Evolutionary conservation across 305 asterid species (phyloP), one percentile per base, ranked within the genome.

Genomic region (Plantago coronopus): DNA sequence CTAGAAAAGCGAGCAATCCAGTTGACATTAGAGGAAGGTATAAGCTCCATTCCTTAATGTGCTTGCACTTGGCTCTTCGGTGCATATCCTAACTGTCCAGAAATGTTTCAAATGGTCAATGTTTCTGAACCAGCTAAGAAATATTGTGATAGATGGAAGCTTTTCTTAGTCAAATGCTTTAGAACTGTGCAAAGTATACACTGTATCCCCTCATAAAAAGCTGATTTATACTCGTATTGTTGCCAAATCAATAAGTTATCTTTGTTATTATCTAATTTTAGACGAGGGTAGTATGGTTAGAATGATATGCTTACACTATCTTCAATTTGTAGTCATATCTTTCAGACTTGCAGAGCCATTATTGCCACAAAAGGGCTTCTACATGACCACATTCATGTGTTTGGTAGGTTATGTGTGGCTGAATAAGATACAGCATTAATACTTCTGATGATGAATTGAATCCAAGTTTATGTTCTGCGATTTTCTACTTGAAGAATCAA

Each of bases 1-100:
- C 69, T 88, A 78, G 98, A 91, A 85, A 83, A 71, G 64, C 78
- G 91, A 74, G 79, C 88, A 54, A 81, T 79, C 72, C 85, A 81
- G 72, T 80, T 85, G 79, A 59, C 79, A 50, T 49, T 81, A 25
- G 96, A 86, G 46, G 97, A 91, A 80, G 88, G 98, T 91, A 81
- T 51, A 12, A 19, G 68, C 17, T 29, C 16, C 54, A 37, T 19
- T 27, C 46, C 43, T 67, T 56, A 0, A 48, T 31, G 50, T 57
- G 7, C 21, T 70, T 27, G 50, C 38, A 25, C 43, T 40, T 64
- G 62, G 29, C 68, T 47, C 25, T 17, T 66, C 53, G 6, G 27
- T 27, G 34, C 3, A 20, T 53, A 22, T 54, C 16, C 37, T 31
- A 21, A 12, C 55, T 42, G 34, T 67, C 13, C 27, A 45, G 22